Percentiles rank a stretch among this genome's conserved stretches.
Conservation (phyloP, 345 rosid genomes). For the Lepidium sativum region DNA sequence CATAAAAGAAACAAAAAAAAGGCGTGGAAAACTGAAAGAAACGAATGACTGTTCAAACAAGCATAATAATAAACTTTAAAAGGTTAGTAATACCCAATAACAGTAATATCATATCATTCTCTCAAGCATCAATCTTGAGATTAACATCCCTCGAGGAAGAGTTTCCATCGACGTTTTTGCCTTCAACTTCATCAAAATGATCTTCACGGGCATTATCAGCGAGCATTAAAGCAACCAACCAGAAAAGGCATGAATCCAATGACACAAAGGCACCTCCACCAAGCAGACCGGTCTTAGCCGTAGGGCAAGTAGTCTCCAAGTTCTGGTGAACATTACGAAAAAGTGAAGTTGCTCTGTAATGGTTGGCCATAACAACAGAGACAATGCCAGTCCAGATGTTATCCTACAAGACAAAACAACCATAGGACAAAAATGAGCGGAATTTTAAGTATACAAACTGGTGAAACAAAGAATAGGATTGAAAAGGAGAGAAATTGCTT, state of each 20-base stretch:
- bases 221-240: conserved; percentile 72
- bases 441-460: background rate
- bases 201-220: conserved; percentile 80
- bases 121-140: conserved; percentile 26
- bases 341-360: conserved; percentile 65
- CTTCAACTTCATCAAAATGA: conserved; percentile 51
- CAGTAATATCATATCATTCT: background rate
- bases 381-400: conserved; percentile 45
- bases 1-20: background rate
- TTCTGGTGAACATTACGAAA: conserved; percentile 47
- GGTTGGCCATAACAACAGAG: conserved; percentile 70
- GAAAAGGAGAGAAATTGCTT: conserved; percentile 23
- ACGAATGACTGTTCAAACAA: background rate
- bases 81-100: background rate
- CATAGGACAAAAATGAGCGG: background rate
- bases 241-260: conserved; percentile 67
- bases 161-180: conserved; percentile 8
- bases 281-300: conserved; percentile 76
- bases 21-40: background rate
- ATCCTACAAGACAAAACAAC: conserved; percentile 33
- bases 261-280: conserved; percentile 85
- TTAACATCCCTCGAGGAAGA: conserved; percentile 23
- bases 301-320: conserved; percentile 47
- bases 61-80: background rate
- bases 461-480: background rate